Conservation (phyloP, 441 rosid genomes). For the Adansonia grandidieri region DNA sequence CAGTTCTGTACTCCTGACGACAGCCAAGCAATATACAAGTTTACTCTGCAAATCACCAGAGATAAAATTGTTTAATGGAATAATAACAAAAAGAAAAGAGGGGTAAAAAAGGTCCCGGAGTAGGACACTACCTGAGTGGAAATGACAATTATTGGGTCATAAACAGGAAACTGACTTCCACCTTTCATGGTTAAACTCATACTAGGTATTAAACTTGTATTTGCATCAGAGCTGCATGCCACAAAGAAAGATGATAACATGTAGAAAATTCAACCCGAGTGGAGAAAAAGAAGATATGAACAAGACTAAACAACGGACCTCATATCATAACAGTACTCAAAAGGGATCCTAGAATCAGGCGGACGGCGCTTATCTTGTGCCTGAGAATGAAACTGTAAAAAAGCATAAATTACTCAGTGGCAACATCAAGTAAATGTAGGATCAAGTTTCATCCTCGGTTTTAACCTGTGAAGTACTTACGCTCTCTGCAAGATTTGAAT, state of each 20-base stretch:
- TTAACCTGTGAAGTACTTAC: slow-evolving; percentile 37
- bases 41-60: slow-evolving; percentile 48
- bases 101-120: background rate
- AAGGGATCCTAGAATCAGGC: slow-evolving; percentile 61
- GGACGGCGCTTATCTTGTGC: slow-evolving; percentile 50
- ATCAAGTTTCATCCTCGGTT: background rate
- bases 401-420: slow-evolving; percentile 19
- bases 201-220: slow-evolving; percentile 58
- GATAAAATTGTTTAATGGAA: slow-evolving; percentile 21
- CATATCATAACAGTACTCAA: slow-evolving; percentile 62
- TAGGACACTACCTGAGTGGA: slow-evolving; percentile 50
- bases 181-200: slow-evolving; percentile 63
- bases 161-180: slow-evolving; percentile 50
- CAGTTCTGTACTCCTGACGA: slow-evolving; percentile 58
- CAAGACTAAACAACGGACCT: slow-evolving; percentile 41
- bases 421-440: background rate
- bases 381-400: slow-evolving; percentile 61
- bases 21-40: slow-evolving; percentile 59
- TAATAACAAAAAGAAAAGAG: background rate
- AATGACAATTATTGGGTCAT: slow-evolving; percentile 63
- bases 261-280: slow-evolving; percentile 7
- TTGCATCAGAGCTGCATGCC: slow-evolving; percentile 58
- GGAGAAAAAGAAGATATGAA: slow-evolving; percentile 14
- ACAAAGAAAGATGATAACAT: slow-evolving; percentile 25
- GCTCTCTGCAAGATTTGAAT: slow-evolving; percentile 47